Evolutionary conservation across 495 filamentous ascomycete species (phyloP).

Genomic region (Penicillium ochrochloron): DNA sequence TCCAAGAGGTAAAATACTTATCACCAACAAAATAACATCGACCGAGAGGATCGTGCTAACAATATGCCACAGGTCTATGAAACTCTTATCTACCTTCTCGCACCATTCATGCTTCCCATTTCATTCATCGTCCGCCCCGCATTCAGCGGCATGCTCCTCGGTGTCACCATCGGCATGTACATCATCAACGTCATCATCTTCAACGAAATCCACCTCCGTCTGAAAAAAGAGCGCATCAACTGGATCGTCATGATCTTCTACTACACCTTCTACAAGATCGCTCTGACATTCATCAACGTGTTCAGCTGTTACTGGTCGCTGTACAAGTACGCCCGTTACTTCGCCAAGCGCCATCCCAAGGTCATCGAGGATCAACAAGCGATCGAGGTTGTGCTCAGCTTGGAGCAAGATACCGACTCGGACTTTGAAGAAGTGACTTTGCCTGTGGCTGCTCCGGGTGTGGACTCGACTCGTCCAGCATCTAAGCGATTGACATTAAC

Average conservation of each 20-base stretch:
- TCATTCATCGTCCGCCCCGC: constrained; percentile 45
- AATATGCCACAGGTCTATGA: constrained; percentile 45
- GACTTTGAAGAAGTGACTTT: constrained; percentile 4
- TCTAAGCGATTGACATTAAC: constrained; percentile 22
- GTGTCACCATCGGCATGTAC: constrained; percentile 43
- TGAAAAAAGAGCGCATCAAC: constrained; percentile 42
- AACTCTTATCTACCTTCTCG: constrained; percentile 49
- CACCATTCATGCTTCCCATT: constrained; percentile 53
- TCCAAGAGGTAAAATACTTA: constrained; percentile 56
- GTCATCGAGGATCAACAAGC: constrained; percentile 49
- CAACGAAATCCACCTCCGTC: constrained; percentile 51
- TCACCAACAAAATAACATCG: neutral
- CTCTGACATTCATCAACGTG: constrained; percentile 46
- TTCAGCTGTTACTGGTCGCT: constrained; percentile 48
- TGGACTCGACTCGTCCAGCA: neutral
- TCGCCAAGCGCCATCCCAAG: constrained; percentile 48
- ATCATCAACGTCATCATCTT: constrained; percentile 45
- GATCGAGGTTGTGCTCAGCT: constrained; percentile 42
- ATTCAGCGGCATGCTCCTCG: constrained; percentile 40
- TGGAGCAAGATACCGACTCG: constrained; percentile 23
- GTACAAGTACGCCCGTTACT: constrained; percentile 50
- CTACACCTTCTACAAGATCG: constrained; percentile 48
- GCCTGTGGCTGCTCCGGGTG: neutral
- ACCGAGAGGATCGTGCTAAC: neutral
- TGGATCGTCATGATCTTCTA: constrained; percentile 37